A percentile compares a stretch with the other conserved stretches of the same genome.
phyloP scores from a whole-genome alignment of 495 filamentous ascomycete species.

The Lophiotrema nucula region DNA sequence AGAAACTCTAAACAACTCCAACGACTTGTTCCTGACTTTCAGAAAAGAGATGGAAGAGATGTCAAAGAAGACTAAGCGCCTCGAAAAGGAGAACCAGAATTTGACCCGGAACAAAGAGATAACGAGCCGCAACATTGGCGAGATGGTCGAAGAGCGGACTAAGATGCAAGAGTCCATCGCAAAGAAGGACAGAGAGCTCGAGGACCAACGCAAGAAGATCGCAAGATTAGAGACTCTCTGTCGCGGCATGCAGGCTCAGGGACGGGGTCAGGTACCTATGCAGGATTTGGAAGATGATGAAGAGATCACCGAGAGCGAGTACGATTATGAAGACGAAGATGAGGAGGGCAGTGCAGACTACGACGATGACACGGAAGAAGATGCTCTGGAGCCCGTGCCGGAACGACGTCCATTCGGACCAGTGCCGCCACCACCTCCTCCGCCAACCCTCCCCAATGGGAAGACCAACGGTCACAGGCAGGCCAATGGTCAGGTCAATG shows the following conservation, averaged over 20 bases:
- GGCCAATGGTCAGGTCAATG: constrained; percentile 36
- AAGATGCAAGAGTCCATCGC: constrained; percentile 57
- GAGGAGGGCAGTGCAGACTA: constrained; percentile 62
- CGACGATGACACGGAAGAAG: constrained; percentile 42
- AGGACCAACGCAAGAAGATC: constrained; percentile 81
- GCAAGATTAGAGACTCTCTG: constrained; percentile 90
- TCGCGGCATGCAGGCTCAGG: constrained; percentile 90
- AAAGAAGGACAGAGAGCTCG: constrained; percentile 73
- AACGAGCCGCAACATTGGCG: constrained; percentile 90
- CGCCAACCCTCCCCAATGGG: constrained; percentile 32
- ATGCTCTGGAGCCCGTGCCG: constrained; percentile 31
- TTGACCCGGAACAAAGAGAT: constrained; percentile 90
- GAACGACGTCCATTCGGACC: constrained; percentile 40
- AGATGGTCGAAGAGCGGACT: constrained; percentile 96
- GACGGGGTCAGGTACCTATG: constrained; percentile 60
- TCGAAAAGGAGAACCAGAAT: constrained; percentile 93
- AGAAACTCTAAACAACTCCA: constrained; percentile 97
- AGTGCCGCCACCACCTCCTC: constrained; percentile 44
- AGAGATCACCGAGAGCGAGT: constrained; percentile 68
- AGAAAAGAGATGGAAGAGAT: constrained; percentile 99
- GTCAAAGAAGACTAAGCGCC: constrained; percentile 97
- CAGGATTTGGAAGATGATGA: constrained; percentile 60
- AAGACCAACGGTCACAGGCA: constrained; percentile 34
- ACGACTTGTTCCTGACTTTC: constrained; percentile 96
- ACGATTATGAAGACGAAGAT: constrained; percentile 66